Evolutionary conservation across 192 early-diverging fungal species (phyloP), one percentile per base, ranked within the genome.

Genomic region (Coemansia furcata): DNA sequence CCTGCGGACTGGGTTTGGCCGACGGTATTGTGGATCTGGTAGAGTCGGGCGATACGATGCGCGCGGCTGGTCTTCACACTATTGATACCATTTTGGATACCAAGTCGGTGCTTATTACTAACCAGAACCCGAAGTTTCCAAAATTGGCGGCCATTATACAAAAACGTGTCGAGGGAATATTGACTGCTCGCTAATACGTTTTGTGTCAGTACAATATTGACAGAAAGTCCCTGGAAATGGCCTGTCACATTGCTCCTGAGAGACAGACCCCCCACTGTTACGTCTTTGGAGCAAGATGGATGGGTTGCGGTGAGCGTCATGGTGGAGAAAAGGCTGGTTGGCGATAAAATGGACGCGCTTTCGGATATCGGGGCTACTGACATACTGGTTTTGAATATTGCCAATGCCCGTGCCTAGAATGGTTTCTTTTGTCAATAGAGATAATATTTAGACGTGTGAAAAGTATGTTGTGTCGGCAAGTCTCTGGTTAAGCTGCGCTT

Each of bases 21-120:
- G 97, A 99, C 77, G 97, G 89, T 5, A 98, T 99, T 64, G 92
- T 90, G 19, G 85, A 85, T 76, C 65, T 87, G 35, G 87, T 91
- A 49, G 96, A 98, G 84, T 94, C 93, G 21, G 97, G 97, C 66
- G 96, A 99, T 63, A 99, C 97, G n/a, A 99, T 99, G 97, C 88
- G 94, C 49, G 97, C 95, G 21, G 97, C 97, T 17, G 95, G 95
- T n/a, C 87, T 99, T 21, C 90, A 94, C 73, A 87, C 91, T 55
- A 95, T 99, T 44, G 86, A 86, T 43, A 95, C 92, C 9, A 71
- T 99, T 10, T 38, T 96, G 37, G 83, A 82, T 1, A 90, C 97
- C 14, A 87, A 99, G 70, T 90, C 96, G 10, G 94, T 98, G 36
- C 79, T 99, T 57, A 90, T 99, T 55, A 90, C 91, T 61, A 96